Conservation (phyloP, 23 red algal species). For the Gracilaria domingensis region DNA sequence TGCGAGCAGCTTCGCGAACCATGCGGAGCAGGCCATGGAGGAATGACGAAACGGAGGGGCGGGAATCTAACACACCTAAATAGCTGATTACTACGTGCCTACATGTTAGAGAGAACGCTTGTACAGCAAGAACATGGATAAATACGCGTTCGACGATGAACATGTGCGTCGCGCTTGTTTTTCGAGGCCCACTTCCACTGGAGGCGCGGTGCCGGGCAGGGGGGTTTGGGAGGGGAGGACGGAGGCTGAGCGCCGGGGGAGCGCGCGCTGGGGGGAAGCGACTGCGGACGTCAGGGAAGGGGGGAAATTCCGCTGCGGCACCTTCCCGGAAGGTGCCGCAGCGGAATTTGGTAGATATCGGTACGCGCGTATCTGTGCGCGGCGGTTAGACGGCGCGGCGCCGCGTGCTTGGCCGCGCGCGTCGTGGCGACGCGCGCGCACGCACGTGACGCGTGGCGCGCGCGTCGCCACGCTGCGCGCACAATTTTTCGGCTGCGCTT, state of each 20-base stretch:
- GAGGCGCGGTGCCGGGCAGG: neutral
- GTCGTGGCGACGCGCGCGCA: neutral
- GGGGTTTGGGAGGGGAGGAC: too few relatives aligned
- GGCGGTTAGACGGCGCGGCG: too few relatives aligned
- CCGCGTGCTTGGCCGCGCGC: too few relatives aligned
- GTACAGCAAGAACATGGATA: conserved; percentile 1
- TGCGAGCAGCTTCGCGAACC: conserved; percentile 66
- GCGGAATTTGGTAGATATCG: too few relatives aligned
- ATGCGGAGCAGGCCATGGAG: conserved; percentile 63
- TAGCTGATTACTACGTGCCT: conserved; percentile 30
- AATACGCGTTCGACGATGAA: conserved; percentile 4
- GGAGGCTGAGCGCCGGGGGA: neutral
- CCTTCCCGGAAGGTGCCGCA: too few relatives aligned
- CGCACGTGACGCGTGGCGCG: neutral
- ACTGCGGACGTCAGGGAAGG: neutral
- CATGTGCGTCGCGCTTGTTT: neutral
- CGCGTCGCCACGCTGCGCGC: too few relatives aligned
- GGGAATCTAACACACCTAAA: conserved; percentile 37
- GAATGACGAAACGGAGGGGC: conserved; percentile 14
- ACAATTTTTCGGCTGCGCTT: neutral
- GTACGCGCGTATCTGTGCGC: too few relatives aligned
- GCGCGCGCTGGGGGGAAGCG: neutral
- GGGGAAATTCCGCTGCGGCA: too few relatives aligned
- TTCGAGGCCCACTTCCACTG: neutral
- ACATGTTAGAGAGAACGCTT: conserved; percentile 23